phyloP scores from a whole-genome alignment of 208 protist genomes.

The Acanthamoeba lugdunensis region DNA sequence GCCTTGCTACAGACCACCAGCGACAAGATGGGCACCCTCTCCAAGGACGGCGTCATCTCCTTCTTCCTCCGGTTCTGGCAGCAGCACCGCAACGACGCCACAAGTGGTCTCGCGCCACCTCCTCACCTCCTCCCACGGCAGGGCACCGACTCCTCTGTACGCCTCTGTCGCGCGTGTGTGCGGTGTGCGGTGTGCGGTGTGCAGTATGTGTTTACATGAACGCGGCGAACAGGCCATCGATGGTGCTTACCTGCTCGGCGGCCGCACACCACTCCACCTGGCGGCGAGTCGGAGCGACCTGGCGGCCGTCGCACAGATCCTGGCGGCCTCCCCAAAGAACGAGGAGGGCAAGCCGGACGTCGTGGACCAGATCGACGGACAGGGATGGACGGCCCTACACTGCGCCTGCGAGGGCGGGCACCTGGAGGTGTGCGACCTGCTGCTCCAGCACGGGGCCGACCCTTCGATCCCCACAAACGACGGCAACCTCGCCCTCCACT shows the following conservation, averaged over 20 bases:
- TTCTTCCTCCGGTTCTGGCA: conserved; percentile 72
- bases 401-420: conserved; percentile 56
- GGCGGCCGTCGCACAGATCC: not conserved
- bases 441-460: conserved; percentile 37
- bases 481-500: conserved; percentile 62
- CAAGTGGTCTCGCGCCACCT: not conserved
- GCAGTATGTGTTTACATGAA: too few species aligned
- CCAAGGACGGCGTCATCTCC: conserved; percentile 64
- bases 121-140: not conserved
- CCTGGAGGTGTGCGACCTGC: conserved; percentile 34
- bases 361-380: not conserved
- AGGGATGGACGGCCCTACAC: conserved; percentile 68
- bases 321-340: not conserved
- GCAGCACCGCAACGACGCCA: conserved; percentile 51
- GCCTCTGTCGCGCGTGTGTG: not conserved
- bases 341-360: not conserved
- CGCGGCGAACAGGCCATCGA: not conserved
- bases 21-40: conserved; percentile 66
- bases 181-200: not conserved
- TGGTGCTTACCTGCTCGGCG: not conserved
- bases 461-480: conserved; percentile 39
- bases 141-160: not conserved
- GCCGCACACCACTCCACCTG: conserved; percentile 48
- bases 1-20: conserved; percentile 38
- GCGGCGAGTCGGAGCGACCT: not conserved